A percentile compares a stretch with the other conserved stretches of the same genome.
Conservation (phyloP, 2,329 filamentous ascomycete species). For the Colletotrichum gloeosporioides region DNA sequence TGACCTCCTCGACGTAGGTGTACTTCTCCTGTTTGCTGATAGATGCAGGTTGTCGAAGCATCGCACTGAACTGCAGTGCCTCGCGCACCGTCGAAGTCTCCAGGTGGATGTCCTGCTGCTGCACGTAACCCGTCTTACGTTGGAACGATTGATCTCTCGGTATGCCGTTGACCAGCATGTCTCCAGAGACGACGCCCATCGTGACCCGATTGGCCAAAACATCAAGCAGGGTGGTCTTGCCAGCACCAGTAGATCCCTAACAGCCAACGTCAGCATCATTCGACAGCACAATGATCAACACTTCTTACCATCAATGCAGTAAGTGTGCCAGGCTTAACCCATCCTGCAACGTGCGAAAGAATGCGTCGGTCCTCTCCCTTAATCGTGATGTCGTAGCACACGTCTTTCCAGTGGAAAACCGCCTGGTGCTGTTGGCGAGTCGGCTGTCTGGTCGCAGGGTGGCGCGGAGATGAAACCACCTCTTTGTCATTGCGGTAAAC, state of each 20-base stretch:
- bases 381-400: conserved; percentile 68
- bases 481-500: conserved; percentile 39
- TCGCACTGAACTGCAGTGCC: conserved; percentile 69
- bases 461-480: conserved; percentile 20
- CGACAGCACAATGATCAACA: conserved; percentile 34
- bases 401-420: conserved; percentile 73
- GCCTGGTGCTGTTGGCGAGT: conserved; percentile 52
- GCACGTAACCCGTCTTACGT: conserved; percentile 71
- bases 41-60: conserved; percentile 69
- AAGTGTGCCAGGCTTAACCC: conserved; percentile 77
- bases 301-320: conserved; percentile 72
- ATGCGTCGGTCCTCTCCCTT: conserved; percentile 69
- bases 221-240: conserved; percentile 64
- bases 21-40: conserved; percentile 40
- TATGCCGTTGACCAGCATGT: conserved; percentile 72
- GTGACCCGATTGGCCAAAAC: conserved; percentile 70
- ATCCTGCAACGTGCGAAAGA: conserved; percentile 75
- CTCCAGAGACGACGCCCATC: conserved; percentile 71
- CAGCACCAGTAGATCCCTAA: conserved; percentile 70
- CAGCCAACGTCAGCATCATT: rapidly evolving
- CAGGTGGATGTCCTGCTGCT: conserved; percentile 61
- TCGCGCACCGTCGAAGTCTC: conserved; percentile 56
- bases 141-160: conserved; percentile 69
- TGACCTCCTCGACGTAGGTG: conserved; percentile 30
- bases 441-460: background rate